Evolutionary conservation across 1,284 basidiomycete species (phyloP), one percentile per base, ranked within the genome.

Genomic region (Peniophora sp.): DNA sequence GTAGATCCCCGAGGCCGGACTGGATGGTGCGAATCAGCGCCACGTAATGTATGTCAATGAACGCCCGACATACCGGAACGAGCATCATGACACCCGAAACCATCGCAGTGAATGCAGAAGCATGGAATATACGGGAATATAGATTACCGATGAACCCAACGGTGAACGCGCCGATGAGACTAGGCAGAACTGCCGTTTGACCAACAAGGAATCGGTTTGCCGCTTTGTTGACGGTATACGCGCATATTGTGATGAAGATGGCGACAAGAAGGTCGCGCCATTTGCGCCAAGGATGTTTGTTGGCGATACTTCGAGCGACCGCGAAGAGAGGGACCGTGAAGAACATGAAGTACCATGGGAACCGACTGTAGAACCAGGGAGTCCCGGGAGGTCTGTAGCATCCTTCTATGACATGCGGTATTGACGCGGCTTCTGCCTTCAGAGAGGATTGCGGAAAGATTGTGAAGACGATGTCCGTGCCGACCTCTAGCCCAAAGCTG

Each of bases 101-200:
- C 88, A 91, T 92, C 3, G 85, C 85, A 3, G 89, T 91, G 67
- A 93, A 93, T 23, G 91, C 90, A 3, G 90, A 92, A 11, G 90
- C 91, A 17, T 85, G 81, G 77, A 91, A 88, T 60, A 82, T 80
- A 51, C 90, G 73, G 51, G 90, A 92, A 64, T 93, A 93, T 1
- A 86, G 66, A 60, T 93, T 93, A 1, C 91, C 90, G 23, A 93
- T 71, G 24, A 92, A 59, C 32, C 88, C 87, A 41, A 92, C 85
- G 9, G 85, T 88, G 59, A 92, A 92, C 20, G 89, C 88, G 2
- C 90, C 90, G 56, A 92, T 87, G 17, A 88, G 85, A 39, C 83
- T 86, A 12, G 27, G 27, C 17, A 92, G 88, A 46, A 92, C 75
- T 61, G 92, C 89, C 3, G 85, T 87, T 17, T 87, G 81, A 65